phyloP scores from a whole-genome alignment of 805 yeast species.

The Candida yuanshanica region DNA sequence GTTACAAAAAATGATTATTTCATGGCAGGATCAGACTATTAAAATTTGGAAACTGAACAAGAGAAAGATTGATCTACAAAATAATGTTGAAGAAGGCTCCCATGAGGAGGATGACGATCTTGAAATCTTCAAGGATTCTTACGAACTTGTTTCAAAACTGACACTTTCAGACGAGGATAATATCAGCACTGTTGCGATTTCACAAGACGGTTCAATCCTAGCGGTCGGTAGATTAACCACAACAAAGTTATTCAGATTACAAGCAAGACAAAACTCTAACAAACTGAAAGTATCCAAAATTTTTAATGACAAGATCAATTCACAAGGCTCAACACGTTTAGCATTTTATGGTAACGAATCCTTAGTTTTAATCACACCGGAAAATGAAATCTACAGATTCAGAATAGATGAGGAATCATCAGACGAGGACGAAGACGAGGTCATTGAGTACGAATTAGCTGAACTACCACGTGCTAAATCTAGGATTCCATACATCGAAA shows the following conservation, averaged over 20 bases:
- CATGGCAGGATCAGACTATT: conserved; percentile 80
- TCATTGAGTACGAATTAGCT: conserved; percentile 32
- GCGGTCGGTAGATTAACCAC: conserved; percentile 67
- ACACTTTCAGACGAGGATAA: conserved; percentile 72
- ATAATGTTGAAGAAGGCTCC: conserved; percentile 18
- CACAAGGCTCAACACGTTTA: conserved; percentile 52
- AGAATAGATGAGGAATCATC: conserved; percentile 28
- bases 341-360: conserved; percentile 41
- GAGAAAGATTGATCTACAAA: conserved; percentile 11
- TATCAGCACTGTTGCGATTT: conserved; percentile 61
- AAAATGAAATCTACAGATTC: conserved; percentile 52
- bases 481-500: conserved; percentile 41
- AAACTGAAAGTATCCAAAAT: conserved; percentile 48
- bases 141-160: conserved; percentile 60
- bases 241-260: conserved; percentile 62
- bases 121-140: conserved; percentile 30
- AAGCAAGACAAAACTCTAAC: conserved; percentile 29
- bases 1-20: conserved; percentile 46
- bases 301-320: conserved; percentile 31
- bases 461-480: conserved; percentile 29
- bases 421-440: conserved; percentile 14
- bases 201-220: conserved; percentile 57
- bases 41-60: conserved; percentile 69
- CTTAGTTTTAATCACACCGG: conserved; percentile 49
- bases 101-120: conserved; percentile 12